Conservation (phyloP, 192 early-diverging fungal genomes). For the Diversispora epigaea region DNA sequence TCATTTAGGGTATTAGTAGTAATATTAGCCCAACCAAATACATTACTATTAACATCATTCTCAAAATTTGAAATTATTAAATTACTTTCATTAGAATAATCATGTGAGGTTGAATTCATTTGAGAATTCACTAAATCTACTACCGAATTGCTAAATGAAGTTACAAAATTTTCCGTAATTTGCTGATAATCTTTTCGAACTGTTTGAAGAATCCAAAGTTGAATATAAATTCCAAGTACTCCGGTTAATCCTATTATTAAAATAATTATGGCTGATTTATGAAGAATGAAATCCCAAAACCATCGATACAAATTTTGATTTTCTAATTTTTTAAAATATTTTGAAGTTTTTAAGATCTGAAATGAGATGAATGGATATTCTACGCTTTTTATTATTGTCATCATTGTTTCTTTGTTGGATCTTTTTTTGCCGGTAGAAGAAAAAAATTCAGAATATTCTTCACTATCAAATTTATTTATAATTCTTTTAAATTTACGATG, state of each 20-base stretch:
- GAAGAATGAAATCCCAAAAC: conserved; percentile 36
- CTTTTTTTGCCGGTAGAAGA: neutral
- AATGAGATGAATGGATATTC: conserved; percentile 19
- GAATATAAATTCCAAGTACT: conserved; percentile 28
- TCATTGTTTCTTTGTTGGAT: neutral
- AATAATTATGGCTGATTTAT: conserved; percentile 34
- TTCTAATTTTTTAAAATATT: conserved; percentile 26
- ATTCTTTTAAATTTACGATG: conserved; percentile 12
- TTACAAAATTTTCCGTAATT: neutral
- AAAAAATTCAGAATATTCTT: neutral
- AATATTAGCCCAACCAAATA: conserved; percentile 22
- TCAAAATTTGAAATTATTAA: neutral
- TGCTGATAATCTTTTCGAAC: conserved; percentile 23
- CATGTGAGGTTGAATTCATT: neutral
- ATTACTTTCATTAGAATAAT: conserved; percentile 13
- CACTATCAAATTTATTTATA: neutral
- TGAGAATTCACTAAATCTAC: conserved; percentile 2
- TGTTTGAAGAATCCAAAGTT: conserved; percentile 34
- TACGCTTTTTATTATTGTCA: conserved; percentile 20
- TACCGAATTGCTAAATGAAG: conserved; percentile 10
- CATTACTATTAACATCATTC: conserved; percentile 8
- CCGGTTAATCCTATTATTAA: conserved; percentile 37
- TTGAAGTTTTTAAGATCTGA: conserved; percentile 18
- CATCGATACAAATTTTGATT: conserved; percentile 34
- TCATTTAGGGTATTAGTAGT: conserved; percentile 20